Percentiles rank a stretch among this genome's conserved stretches.
Evolutionary conservation across 2,329 filamentous ascomycete genomes (phyloP).

Genomic region (Aspergillus puulaauensis): DNA sequence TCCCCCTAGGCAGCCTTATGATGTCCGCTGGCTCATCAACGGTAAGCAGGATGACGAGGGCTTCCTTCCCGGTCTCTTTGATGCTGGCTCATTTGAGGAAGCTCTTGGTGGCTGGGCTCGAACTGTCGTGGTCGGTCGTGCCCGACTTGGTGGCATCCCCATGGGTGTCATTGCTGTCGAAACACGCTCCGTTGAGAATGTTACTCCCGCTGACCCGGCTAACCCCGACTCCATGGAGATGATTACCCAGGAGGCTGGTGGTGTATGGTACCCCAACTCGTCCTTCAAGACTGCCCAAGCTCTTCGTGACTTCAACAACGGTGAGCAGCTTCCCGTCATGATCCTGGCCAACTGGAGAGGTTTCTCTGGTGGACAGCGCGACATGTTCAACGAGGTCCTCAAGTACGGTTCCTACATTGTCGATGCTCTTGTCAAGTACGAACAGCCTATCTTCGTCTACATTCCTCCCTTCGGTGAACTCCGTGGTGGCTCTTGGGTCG

Average conservation of each 20-base stretch:
- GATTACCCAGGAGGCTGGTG: conserved; percentile 89
- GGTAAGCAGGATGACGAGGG: conserved; percentile 81
- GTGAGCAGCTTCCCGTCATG: conserved; percentile 97
- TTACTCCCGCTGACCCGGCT: conserved; percentile 92
- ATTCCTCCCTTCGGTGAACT: conserved; percentile 96
- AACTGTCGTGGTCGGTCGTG: conserved; percentile 94
- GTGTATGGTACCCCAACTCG: conserved; percentile 99
- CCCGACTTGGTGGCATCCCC: conserved; percentile 92
- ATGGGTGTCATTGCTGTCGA: conserved; percentile 98
- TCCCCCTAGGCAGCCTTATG: conserved; percentile 79
- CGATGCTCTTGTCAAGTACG: conserved; percentile 94
- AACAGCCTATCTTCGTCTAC: conserved; percentile 98
- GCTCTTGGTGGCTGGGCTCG: conserved; percentile 94
- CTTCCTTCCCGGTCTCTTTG: conserved; percentile 89
- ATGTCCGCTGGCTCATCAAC: conserved; percentile 89
- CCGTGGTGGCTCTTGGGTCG: conserved; percentile 98
- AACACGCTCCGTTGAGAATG: conserved; percentile 92
- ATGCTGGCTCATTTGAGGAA: conserved; percentile 95
- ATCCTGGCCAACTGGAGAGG: conserved; percentile 99
- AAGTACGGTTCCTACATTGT: conserved; percentile 99
- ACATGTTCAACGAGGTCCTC: conserved; percentile 99
- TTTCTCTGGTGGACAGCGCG: conserved; percentile 98
- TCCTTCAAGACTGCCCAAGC: conserved; percentile 99
- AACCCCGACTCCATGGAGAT: conserved; percentile 99
- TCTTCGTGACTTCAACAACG: conserved; percentile 98